Evolutionary conservation across 495 filamentous ascomycete genomes (phyloP), one percentile per base, ranked within the genome.

Genomic region (Astrocystis sublimbata): DNA sequence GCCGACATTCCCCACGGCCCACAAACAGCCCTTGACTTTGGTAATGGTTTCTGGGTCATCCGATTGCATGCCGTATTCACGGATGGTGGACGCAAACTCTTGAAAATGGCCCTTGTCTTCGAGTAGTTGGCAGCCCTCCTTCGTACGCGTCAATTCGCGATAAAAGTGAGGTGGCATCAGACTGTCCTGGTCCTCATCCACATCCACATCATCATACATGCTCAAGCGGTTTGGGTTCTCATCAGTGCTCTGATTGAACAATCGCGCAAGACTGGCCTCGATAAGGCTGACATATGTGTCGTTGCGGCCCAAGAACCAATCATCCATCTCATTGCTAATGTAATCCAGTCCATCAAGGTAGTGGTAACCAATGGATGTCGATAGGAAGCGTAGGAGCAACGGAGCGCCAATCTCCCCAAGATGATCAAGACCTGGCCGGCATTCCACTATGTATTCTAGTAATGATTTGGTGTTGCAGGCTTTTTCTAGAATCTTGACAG

Each of bases 311-410:
- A 89, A 84, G 70, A 97, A 98, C 94, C 94, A 98, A 73, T 98
- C 94, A 70, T 98, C 94, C 94, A 98, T 98, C 71, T 98, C 96
- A 66, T 94, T 92, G 41, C 92, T 94, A 71, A 98, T 98, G 67
- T 98, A 98, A 74, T 98, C 94, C 17, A 98, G 81, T 7, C 92
- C 94, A 73, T 98, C 92, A 4, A 98, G 79, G 74, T 98, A 98
- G 75, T 98, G 93, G 65, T 98, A 98, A 5, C 94, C 94, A 33
- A 97, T 90, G 0, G 91, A 96, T 0, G 96, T 97, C 3, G 92
- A 97, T 54, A 98, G 73, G 71, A 98, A 98, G 60, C 94, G 88
- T 60, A 98, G 80, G 19, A 98, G 85, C 28, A 98, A 79, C 2
- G 94, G 94, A 42, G 94, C 94, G 6, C 96, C 96, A 68, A 98